Base-by-base conservation (phyloP, 2,329 filamentous ascomycete species). In the Rutstroemia sp. region DNA sequence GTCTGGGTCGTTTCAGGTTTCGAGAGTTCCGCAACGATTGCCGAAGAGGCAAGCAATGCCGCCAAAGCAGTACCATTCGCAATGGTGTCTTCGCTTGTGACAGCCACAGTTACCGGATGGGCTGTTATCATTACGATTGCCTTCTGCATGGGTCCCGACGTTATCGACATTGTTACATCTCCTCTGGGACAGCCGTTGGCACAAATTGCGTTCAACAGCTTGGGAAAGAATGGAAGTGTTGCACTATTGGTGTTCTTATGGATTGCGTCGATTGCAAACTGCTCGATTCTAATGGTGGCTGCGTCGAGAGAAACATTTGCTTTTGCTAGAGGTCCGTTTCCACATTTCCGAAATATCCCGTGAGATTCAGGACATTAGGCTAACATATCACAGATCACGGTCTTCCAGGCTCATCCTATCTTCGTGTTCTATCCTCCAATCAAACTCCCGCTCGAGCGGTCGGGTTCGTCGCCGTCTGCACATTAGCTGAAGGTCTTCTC, bases 61-160 rank as follows among this genome's bases (percentile, higher is more conserved):
- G 67, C 66, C 1, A 65, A 63, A 41, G 66, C 67, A 1, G 67
- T 69, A 3, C 67, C 67, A 14, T 69, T 69, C 42, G 67, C 67
- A 5, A 69, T 69, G 67, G 58, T 69, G 8, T 67, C 65, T 16
- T 65, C 64, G 2, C 52, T 69, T 18, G 52, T 69, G 2, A 63
- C 61, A 4, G 67, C 61, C 1, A 54, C 61, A 59, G 65, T 78
- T 18, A 74, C 72, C 21, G 80, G 80, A 37, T 82, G 75, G 69
- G 71, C 81, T 27, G 81, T 80, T 70, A 81, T 79, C 66, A 79
- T 82, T 58, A 79, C 80, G 6, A 76, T 82, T 45, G 76, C 74
- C 56, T 82, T 80, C 67, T 77, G 74, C 69, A 80, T 80, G 74
- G 79, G 79, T 30, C 52, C 66, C 14, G 73, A 81, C 64, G 71